A percentile compares a stretch with the other conserved stretches of the same genome.
Conservation (phyloP, 2,329 filamentous ascomycete species). For the Colletotrichum destructivum region DNA sequence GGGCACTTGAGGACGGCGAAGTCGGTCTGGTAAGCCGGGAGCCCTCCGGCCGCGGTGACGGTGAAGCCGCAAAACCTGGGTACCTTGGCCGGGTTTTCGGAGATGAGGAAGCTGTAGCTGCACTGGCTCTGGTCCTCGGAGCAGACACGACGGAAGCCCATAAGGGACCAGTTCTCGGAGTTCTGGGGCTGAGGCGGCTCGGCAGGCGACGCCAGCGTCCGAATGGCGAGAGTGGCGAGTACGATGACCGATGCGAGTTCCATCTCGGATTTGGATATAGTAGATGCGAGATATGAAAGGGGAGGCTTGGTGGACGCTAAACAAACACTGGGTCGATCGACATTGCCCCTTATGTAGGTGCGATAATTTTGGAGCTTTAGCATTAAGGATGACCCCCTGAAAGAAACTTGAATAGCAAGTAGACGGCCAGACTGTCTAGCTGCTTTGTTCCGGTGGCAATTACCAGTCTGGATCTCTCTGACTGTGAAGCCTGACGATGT, state of each 20-base stretch:
- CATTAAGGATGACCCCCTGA: no score
- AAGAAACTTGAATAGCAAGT: no score
- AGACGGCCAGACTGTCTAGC: no score
- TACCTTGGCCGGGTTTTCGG: neutral
- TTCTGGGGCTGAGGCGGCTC: neutral
- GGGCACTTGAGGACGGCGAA: slow-evolving; percentile 16
- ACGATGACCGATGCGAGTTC: neutral
- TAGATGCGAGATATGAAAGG: no score
- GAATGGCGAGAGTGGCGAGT: neutral
- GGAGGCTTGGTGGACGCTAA: no score
- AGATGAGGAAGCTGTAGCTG: slow-evolving; percentile 27
- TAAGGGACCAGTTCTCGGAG: slow-evolving; percentile 25
- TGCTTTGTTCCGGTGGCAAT: no score
- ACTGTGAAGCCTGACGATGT: no score
- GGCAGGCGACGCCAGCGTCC: rapidly evolving
- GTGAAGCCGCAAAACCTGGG: slow-evolving; percentile 25
- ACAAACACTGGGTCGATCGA: no score
- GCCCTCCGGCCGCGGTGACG: neutral
- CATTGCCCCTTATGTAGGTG: no score
- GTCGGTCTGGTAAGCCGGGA: slow-evolving; percentile 15
- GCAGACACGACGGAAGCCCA: slow-evolving; percentile 20
- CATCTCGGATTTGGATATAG: neutral
- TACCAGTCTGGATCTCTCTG: no score
- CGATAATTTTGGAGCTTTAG: no score
- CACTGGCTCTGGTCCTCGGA: slow-evolving; percentile 13